Base-by-base conservation (phyloP, 441 rosid species). In the Syzygium malaccense region DNA sequence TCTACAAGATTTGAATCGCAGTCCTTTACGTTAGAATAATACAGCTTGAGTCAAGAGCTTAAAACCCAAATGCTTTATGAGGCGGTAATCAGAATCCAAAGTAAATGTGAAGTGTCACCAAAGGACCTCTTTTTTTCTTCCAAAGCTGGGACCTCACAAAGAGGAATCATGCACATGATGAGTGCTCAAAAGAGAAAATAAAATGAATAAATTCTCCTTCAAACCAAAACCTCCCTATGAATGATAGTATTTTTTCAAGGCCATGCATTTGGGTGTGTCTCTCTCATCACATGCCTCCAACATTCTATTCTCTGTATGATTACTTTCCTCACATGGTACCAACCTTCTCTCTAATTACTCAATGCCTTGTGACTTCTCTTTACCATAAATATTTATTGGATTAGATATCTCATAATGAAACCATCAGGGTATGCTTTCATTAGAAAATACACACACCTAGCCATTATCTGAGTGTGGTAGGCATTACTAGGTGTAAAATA, bases 51-150 rank as follows among this genome's bases (percentile, higher is more conserved):
- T 85, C 49, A 12, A 85, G 64, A 86, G 80, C 64, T 88, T 55
- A 87, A 33, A 88, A 91, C 86, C 89, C 93, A 91, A 92, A 91
- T 91, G 93, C 86, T 90, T 90, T 85, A 86, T 88, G 88, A 78
- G 89, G 87, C 92, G 88, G 92, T 88, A 91, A 89, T 90, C 90
- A 91, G 93, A 89, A 92, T 93, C 93, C 94, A 90, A 92, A 91
- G 92, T 41, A 89, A 84, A 90, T 87, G 88, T 89, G 57, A 86
- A n/a, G 37, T 85, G 56, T 84, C 85, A 83, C 30, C 85, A 32
- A 91, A 89, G 86, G 55, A 75, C 88, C n/a, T 37, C 28, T 57
- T 88, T 87, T 87, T 55, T 54, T 85, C 14, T 45, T 8, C 85
- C 64, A 87, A 60, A 80, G 80, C 66, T 86, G 91, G 91, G 92